A percentile compares a stretch with the other conserved stretches of the same genome.
phyloP scores from a whole-genome alignment of 345 rosid genomes.

The Excoecaria cochinchinensis region DNA sequence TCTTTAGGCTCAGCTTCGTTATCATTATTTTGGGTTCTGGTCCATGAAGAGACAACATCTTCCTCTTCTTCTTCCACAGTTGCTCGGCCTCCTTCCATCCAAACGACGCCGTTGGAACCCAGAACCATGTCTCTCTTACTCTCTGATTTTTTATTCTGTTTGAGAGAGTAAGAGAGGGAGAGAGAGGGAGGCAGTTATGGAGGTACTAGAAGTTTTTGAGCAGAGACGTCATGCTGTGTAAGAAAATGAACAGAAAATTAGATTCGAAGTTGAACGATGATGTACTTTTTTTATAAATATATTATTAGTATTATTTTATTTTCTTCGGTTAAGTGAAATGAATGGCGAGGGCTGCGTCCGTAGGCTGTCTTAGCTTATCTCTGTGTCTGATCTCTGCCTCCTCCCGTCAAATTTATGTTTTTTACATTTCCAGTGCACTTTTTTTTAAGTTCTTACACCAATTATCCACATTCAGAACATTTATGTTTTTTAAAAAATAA shows the following conservation, averaged over 20 bases:
- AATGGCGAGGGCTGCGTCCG: conserved; percentile 5
- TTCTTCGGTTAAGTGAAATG: not conserved
- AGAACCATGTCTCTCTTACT: conserved; percentile 46
- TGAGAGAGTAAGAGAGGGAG: not conserved
- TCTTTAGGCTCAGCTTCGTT: conserved; percentile 26
- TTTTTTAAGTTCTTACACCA: no score
- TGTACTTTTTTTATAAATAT: not conserved
- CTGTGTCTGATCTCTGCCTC: not conserved
- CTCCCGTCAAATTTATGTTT: not conserved
- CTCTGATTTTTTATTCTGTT: not conserved
- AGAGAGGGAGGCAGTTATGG: no score
- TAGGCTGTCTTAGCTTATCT: conserved; percentile 1
- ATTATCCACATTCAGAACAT: no score
- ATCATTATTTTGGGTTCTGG: conserved; percentile 27
- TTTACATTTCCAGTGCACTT: no score
- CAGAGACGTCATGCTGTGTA: conserved; percentile 4
- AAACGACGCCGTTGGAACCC: conserved; percentile 54
- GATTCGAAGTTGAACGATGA: conserved; percentile 22
- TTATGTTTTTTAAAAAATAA: no score
- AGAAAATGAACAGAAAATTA: conserved; percentile 11
- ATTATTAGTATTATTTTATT: not conserved
- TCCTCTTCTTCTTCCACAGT: conserved; percentile 17
- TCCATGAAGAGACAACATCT: conserved; percentile 53
- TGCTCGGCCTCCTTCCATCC: conserved; percentile 53
- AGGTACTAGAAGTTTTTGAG: not conserved